Percentiles rank a stretch among this genome's conserved stretches.
phyloP scores from a whole-genome alignment of 2,329 filamentous ascomycete species.

The Alternaria ethzedia region DNA sequence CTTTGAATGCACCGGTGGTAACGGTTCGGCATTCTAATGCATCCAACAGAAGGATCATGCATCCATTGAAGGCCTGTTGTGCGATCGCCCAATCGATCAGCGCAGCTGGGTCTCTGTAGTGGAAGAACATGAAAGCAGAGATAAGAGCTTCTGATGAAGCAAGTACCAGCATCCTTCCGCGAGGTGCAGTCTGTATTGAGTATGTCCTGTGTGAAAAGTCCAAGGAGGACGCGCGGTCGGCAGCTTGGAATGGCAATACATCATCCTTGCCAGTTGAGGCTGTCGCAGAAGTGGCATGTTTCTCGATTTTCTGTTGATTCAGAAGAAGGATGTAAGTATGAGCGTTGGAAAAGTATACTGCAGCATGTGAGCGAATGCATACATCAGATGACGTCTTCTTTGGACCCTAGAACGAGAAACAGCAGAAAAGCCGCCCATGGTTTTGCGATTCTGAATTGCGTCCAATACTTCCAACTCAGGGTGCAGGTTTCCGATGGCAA shows the following conservation, averaged over 20 bases:
- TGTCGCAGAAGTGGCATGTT: conserved; percentile 1
- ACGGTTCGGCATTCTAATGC: conserved; percentile 52
- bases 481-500: background rate
- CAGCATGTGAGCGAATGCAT: conserved; percentile 15
- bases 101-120: conserved; percentile 51
- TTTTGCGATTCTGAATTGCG: background rate
- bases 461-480: background rate
- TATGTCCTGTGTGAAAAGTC: conserved; percentile 18
- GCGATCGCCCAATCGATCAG: conserved; percentile 57
- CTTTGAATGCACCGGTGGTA: conserved; percentile 31
- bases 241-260: conserved; percentile 16
- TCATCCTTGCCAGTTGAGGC: background rate
- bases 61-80: conserved; percentile 59
- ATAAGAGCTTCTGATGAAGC: conserved; percentile 52
- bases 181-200: conserved; percentile 27
- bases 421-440: background rate
- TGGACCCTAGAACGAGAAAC: background rate
- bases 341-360: conserved; percentile 55
- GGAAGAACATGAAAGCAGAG: conserved; percentile 56
- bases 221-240: conserved; percentile 18
- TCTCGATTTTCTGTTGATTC: conserved; percentile 53
- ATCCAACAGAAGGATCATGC: conserved; percentile 57
- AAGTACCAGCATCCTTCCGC: conserved; percentile 51
- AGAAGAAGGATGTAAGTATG: conserved; percentile 58
- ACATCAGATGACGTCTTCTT: background rate